A percentile compares a stretch with the other conserved stretches of the same genome.
Conservation (phyloP, 768 basidiomycete species). For the Hebeloma cylindrosporum region DNA sequence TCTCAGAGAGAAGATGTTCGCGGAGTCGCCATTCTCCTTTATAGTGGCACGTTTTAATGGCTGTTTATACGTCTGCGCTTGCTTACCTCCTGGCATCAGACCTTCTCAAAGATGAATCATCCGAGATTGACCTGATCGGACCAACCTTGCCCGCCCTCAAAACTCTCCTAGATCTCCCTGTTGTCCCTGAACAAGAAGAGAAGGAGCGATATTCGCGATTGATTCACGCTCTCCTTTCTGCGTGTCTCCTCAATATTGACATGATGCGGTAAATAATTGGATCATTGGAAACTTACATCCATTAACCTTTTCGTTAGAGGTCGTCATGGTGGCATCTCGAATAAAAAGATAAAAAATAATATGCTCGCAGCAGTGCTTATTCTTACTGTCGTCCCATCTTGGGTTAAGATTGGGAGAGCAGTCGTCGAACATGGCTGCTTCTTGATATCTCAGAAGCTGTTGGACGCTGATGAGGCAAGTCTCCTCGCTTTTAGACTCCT, state of each 20-base stretch:
- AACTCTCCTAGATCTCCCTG: conserved; percentile 58
- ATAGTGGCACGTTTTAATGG: conserved; percentile 68
- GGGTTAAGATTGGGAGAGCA: conserved; percentile 65
- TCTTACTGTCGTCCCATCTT: conserved; percentile 72
- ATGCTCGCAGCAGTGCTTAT: conserved; percentile 83
- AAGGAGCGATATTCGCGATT: conserved; percentile 57
- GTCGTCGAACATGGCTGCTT: conserved; percentile 85
- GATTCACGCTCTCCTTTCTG: conserved; percentile 81
- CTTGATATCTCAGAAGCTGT: conserved; percentile 77
- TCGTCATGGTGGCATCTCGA: conserved; percentile 71
- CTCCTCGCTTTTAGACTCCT: not conserved
- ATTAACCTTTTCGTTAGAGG: conserved; percentile 50
- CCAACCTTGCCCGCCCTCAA: conserved; percentile 83
- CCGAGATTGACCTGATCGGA: conserved; percentile 75
- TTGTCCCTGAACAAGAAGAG: conserved; percentile 38
- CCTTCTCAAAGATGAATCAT: conserved; percentile 82
- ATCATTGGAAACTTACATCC: not conserved
- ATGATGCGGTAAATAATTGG: conserved; percentile 73
- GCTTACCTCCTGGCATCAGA: conserved; percentile 41
- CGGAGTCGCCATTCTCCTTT: conserved; percentile 76
- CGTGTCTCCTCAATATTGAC: conserved; percentile 83
- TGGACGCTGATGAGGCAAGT: conserved; percentile 66
- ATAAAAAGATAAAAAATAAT: conserved; percentile 88
- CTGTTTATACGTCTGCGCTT: not conserved
- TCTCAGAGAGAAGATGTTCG: conserved; percentile 72